Percentiles rank a stretch among this genome's conserved stretches.
phyloP scores from a whole-genome alignment of 805 yeast genomes.

The Candida andamanensis region DNA sequence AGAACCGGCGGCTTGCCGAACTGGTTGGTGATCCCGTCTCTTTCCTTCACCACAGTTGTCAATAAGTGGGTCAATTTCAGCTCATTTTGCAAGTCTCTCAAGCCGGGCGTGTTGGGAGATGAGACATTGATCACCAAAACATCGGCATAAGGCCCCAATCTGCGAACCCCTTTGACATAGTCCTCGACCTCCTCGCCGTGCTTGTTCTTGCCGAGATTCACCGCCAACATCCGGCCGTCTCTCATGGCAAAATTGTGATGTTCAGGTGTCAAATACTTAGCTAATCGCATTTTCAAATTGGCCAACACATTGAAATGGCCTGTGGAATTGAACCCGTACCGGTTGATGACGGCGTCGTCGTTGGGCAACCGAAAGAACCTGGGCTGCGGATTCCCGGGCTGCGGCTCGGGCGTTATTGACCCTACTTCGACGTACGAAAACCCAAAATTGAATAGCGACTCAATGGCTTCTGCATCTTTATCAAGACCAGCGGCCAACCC shows the following conservation, averaged over 20 bases:
- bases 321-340: slow-evolving; percentile 90
- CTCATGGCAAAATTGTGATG: slow-evolving; percentile 48
- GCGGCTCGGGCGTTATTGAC: slow-evolving; percentile 87
- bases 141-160: slow-evolving; percentile 81
- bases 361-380: slow-evolving; percentile 80
- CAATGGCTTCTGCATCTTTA: slow-evolving; percentile 89
- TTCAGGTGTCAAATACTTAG: slow-evolving; percentile 27
- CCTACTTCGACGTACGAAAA: slow-evolving; percentile 92
- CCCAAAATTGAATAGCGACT: slow-evolving; percentile 69
- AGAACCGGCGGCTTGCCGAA: slow-evolving; percentile 68
- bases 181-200: slow-evolving; percentile 86
- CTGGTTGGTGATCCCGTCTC: slow-evolving; percentile 41
- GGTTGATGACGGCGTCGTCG: slow-evolving; percentile 88
- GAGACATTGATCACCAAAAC: slow-evolving; percentile 87
- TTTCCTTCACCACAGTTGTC: slow-evolving; percentile 59
- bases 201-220: slow-evolving; percentile 91
- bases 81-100: slow-evolving; percentile 80
- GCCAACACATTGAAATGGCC: slow-evolving; percentile 77
- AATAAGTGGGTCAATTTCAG: slow-evolving; percentile 65
- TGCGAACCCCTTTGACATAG: slow-evolving; percentile 76
- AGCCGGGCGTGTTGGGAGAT: slow-evolving; percentile 94
- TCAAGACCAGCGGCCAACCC: slow-evolving; percentile 97
- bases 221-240: slow-evolving; percentile 62
- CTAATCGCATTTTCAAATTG: slow-evolving; percentile 61
- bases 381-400: slow-evolving; percentile 93